Conservation (phyloP, 768 basidiomycete species). For the Podaxis sp. region DNA sequence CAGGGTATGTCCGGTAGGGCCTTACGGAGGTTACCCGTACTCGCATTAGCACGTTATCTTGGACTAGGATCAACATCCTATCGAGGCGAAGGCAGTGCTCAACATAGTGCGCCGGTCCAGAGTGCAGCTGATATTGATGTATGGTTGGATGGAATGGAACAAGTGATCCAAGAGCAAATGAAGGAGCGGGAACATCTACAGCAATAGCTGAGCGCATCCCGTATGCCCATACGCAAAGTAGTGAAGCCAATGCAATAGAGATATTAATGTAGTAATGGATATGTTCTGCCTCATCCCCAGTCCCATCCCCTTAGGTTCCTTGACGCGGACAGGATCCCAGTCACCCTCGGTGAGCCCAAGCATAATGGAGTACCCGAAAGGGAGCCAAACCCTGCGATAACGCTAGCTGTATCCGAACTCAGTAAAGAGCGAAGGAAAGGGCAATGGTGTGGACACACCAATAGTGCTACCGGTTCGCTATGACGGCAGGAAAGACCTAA, state of each 20-base stretch:
- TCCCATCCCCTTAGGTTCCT: background rate
- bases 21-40: conserved; percentile 89
- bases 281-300: background rate
- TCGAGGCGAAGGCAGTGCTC: background rate
- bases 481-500: background rate
- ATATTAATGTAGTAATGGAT: background rate
- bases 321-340: background rate
- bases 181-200: conserved; percentile 41
- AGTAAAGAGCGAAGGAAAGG: background rate
- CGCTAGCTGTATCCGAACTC: background rate
- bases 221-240: background rate
- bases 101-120: background rate
- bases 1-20: conserved; percentile 92
- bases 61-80: conserved; percentile 39
- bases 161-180: conserved; percentile 61
- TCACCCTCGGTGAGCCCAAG: background rate
- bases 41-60: conserved; percentile 86
- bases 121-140: conserved; percentile 49
- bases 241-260: background rate
- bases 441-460: background rate
- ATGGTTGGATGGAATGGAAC: conserved; percentile 88
- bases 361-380: background rate
- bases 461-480: background rate
- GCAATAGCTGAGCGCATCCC: background rate
- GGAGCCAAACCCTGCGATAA: background rate